phyloP scores from a whole-genome alignment of 805 yeast species.

The Kluyveromyces aestuarii region DNA sequence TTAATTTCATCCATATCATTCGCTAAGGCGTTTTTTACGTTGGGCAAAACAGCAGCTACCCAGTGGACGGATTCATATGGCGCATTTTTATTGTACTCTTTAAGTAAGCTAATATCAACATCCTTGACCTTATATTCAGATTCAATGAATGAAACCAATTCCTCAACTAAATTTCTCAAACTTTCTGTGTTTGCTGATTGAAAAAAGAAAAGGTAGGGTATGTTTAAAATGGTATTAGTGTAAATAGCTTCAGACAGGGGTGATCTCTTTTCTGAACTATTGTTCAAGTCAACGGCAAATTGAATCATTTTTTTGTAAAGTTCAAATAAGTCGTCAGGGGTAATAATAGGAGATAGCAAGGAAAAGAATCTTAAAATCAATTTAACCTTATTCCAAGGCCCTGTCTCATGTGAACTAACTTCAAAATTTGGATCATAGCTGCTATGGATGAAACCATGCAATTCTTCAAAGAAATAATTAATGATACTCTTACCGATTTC shows the following conservation, averaged over 20 bases:
- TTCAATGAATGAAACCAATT: slow-evolving; percentile 39
- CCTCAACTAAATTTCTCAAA: slow-evolving; percentile 30
- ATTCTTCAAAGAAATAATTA: slow-evolving; percentile 56
- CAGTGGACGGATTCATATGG: slow-evolving; percentile 47
- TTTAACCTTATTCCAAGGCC: slow-evolving; percentile 65
- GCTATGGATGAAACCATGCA: slow-evolving; percentile 45
- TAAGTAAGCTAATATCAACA: slow-evolving; percentile 15
- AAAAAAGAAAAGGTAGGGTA: slow-evolving; percentile 55
- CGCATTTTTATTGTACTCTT: slow-evolving; percentile 19
- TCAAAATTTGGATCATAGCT: slow-evolving; percentile 19
- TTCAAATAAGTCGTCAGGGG: slow-evolving; percentile 38
- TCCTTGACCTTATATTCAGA: slow-evolving; percentile 13
- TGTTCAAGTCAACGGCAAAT: slow-evolving; percentile 49
- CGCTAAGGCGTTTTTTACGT: slow-evolving; percentile 33
- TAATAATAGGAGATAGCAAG: slow-evolving; percentile 51
- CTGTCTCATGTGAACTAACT: slow-evolving; percentile 34
- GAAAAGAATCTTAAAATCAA: slow-evolving; percentile 62
- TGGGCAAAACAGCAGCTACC: slow-evolving; percentile 43
- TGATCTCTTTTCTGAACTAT: slow-evolving; percentile 32
- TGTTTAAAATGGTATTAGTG: slow-evolving; percentile 48
- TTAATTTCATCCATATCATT: slow-evolving; percentile 34
- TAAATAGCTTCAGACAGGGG: slow-evolving; percentile 62
- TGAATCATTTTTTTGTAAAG: slow-evolving; percentile 47
- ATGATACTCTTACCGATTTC: slow-evolving; percentile 60
- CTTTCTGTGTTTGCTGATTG: slow-evolving; percentile 23